These are phyloP conservation scores for Penicillium robsamsonii DNA, from an alignment of 495 filamentous ascomycete species.

Conservation along the genomic window DNA sequence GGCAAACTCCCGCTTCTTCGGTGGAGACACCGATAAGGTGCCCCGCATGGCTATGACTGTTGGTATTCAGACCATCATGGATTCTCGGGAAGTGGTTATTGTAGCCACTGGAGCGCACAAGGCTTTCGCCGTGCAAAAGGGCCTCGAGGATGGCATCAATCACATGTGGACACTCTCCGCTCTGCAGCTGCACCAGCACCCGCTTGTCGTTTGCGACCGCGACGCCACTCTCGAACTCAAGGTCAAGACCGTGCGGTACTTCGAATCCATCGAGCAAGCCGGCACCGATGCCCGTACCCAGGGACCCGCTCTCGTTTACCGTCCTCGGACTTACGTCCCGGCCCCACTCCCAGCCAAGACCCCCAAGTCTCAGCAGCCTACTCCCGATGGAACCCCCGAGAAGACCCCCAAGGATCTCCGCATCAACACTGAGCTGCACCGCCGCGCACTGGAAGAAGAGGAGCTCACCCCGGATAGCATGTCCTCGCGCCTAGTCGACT, in stretches of 20 bases:
- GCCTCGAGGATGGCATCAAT: conserved; percentile 78
- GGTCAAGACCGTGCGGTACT: conserved; percentile 79
- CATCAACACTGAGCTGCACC: conserved; percentile 45
- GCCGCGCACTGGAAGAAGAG: conserved; percentile 40
- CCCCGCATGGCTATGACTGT: conserved; percentile 84
- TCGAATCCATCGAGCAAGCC: conserved; percentile 62
- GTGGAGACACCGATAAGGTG: conserved; percentile 66
- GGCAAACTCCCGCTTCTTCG: conserved; percentile 83
- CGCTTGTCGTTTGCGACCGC: conserved; percentile 79
- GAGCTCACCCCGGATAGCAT: conserved; percentile 67
- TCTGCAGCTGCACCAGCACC: conserved; percentile 75
- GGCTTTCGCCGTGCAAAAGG: conserved; percentile 74
- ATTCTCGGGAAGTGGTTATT: conserved; percentile 77
- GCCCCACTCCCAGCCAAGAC: conserved; percentile 32
- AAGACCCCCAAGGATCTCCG: conserved; percentile 44
- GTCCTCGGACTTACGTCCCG: conserved; percentile 42
- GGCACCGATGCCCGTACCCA: conserved; percentile 55
- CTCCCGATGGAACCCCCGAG: conserved; percentile 27
- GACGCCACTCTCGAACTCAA: conserved; percentile 80
- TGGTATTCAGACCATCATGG: conserved; percentile 82
- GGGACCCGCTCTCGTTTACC: conserved; percentile 52
- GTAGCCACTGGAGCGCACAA: conserved; percentile 81
- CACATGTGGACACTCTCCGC: conserved; percentile 88
- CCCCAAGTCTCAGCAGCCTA: conserved; percentile 24
- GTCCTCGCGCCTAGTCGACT: conserved; percentile 61